Conservation (phyloP, 2,329 filamentous ascomycete genomes). For the Furcasterigmium sp. region DNA sequence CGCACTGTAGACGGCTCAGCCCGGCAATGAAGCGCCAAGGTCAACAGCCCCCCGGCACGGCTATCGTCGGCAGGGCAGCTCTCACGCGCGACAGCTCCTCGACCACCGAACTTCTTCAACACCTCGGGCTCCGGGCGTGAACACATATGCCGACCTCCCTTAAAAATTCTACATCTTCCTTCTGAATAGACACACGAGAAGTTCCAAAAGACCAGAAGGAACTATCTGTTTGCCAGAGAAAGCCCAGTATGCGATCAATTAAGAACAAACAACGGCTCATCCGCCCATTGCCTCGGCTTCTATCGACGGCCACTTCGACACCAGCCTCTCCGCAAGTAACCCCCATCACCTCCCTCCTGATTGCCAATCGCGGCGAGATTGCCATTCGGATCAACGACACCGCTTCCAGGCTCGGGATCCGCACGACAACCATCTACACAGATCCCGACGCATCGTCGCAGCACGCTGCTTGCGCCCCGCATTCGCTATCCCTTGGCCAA, state of each 20-base stretch:
- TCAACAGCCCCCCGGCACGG: conserved; percentile 7
- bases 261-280: conserved; percentile 44
- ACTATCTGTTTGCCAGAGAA: background rate
- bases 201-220: too few relatives aligned
- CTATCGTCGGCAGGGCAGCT: conserved; percentile 8
- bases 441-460: conserved; percentile 83
- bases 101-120: conserved; percentile 7
- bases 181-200: too few relatives aligned
- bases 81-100: background rate
- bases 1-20: too few relatives aligned
- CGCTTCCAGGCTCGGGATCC: conserved; percentile 81
- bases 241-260: conserved; percentile 47
- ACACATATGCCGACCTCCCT: background rate
- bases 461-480: conserved; percentile 80
- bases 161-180: background rate
- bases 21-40: too few relatives aligned
- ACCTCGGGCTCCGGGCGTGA: conserved; percentile 5
- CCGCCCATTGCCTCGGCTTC: conserved; percentile 33
- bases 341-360: conserved; percentile 74
- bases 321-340: conserved; percentile 23
- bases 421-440: conserved; percentile 91
- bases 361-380: conserved; percentile 96
- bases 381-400: conserved; percentile 89
- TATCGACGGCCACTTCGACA: conserved; percentile 21
- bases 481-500: conserved; percentile 77